phyloP scores from a whole-genome alignment of 805 yeast genomes.

The Candida dajiaensis region DNA sequence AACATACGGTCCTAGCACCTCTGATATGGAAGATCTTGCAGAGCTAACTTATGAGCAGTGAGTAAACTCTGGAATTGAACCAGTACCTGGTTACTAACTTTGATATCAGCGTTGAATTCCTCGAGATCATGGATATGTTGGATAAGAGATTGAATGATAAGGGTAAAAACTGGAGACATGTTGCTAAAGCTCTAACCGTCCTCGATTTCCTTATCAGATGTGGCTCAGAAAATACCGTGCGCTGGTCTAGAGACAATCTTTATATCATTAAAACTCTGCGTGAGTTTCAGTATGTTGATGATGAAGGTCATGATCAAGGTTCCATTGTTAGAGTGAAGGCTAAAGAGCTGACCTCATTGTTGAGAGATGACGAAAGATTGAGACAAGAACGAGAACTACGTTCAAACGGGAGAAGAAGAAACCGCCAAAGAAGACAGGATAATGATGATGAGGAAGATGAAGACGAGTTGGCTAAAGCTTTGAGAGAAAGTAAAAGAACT shows the following conservation, averaged over 20 bases:
- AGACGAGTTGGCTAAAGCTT: constrained; percentile 71
- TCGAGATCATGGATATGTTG: constrained; percentile 90
- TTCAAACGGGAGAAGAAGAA: constrained; percentile 30
- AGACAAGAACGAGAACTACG: constrained; percentile 55
- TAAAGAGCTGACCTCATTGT: constrained; percentile 73
- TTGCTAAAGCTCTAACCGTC: constrained; percentile 85
- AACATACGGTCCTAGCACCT: constrained; percentile 73
- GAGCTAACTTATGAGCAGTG: constrained; percentile 56
- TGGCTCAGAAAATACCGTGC: constrained; percentile 84
- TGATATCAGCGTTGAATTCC: constrained; percentile 49
- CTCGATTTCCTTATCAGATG: constrained; percentile 79
- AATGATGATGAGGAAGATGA: constrained; percentile 40
- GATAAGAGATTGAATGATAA: constrained; percentile 90
- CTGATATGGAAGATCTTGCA: constrained; percentile 80
- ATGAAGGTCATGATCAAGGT: constrained; percentile 78
- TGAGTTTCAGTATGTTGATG: constrained; percentile 82
- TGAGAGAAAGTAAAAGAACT: constrained; percentile 72
- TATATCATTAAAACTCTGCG: constrained; percentile 85
- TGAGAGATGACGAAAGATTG: constrained; percentile 78
- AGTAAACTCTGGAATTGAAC: constrained; percentile 8
- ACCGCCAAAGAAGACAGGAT: constrained; percentile 27
- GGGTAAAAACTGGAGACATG: constrained; percentile 97
- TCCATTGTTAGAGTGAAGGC: constrained; percentile 85
- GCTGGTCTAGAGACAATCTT: constrained; percentile 87
- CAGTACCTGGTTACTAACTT: not conserved